Base-by-base conservation (phyloP, 192 early-diverging fungal species). In the Mortierella alpina region DNA sequence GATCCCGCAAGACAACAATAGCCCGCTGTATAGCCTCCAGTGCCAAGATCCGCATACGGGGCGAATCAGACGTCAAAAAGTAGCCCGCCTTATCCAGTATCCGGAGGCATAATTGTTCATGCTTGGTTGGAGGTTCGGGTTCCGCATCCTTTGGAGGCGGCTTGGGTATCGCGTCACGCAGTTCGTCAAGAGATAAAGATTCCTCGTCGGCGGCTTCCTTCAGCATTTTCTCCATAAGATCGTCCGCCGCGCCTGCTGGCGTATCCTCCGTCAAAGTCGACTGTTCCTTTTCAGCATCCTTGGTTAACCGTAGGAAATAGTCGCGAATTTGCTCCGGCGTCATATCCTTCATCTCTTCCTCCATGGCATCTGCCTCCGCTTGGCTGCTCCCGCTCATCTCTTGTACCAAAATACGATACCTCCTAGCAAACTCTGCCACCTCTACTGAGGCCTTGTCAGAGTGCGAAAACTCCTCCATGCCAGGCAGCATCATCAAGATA, bases 21-120 rank as follows among this genome's bases (percentile, higher is more conserved):
- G 85, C 70, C 4, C 60, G 52, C 8, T 75, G 72, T 15, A 87
- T 83, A 2, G 79, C 49, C 14, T 77, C 70, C 17, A 90, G 58
- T 11, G 86, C 84, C 18, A 84, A 60, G 1, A 82, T 68, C 22
- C 84, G 82, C 40, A 90, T 64, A 12, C 83, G 84, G 12, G 85
- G 80, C 0, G 86, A 86, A 7, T 84, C 42, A 15, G 87, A 71
- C 14, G 87, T 84, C 42, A 90, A 75, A 64, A 88, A 85, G 62
- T 87, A 85, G 6, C 82, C 69, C 2, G 84, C 62, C 58, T 88
- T 88, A n/a, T 70, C 53, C 61, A 90, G 60, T 54, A 88, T 88
- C 7, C 82, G 63, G 5, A 87, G 65, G 46, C 70, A 73, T 41
- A 84, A 79, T 4, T 72, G 51, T 64, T 90, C 82, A n/a, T 84